Base-by-base conservation (phyloP, 2,329 filamentous ascomycete genomes). In the Thielaviopsis cerberus region DNA sequence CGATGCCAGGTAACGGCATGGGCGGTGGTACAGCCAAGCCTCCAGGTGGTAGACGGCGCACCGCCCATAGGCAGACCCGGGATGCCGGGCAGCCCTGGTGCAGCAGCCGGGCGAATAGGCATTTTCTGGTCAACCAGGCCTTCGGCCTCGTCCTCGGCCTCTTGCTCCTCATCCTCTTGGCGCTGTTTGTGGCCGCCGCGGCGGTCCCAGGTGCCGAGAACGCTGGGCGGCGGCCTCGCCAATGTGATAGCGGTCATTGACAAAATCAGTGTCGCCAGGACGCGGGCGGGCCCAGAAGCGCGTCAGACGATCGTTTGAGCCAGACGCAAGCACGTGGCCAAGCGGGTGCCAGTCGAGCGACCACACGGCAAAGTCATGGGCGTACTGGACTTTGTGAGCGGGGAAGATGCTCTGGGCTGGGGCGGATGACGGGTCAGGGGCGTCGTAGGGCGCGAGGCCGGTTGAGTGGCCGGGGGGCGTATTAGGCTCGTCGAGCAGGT, bases 261-360 rank as follows among this genome's bases (percentile, higher is more conserved):
- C 79, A 64, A 86, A 85, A 57, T 85, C 83, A n/a, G 77, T 79
- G 64, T 96, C 91, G 54, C 92, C 92, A 1, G 92, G 92, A 53
- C 92, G 77, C 17, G 88, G 81, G 50, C 92, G 83, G 3, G 90
- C 89, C 92, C 92, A 98, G 73, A 98, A 98, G 53, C 92, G 83
- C 1, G 92, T 97, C 62, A 95, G 90, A 48, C 92, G 85, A 69
- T 98, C 92, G 69, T 98, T 97, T 11, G 90, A 95, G 13, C 92
- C 92, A 1, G 91, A 94, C 0, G 90, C 90, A 7, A 98, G 79
- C 62, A 98, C 91, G 67, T 98, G 92, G 26, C 92, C 92, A 0
- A 97, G 77, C 0, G 92, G 92, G 68, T 98, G 92, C 90, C 92
- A 98, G 72, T 96, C 90, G 54, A 98, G 78, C 20, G 90, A 94